Percentiles rank a stretch among this genome's conserved stretches.
These are phyloP conservation scores for Starmerella gropengiesseri DNA, from an alignment of 805 yeast genomes.

Conservation along the genomic window DNA sequence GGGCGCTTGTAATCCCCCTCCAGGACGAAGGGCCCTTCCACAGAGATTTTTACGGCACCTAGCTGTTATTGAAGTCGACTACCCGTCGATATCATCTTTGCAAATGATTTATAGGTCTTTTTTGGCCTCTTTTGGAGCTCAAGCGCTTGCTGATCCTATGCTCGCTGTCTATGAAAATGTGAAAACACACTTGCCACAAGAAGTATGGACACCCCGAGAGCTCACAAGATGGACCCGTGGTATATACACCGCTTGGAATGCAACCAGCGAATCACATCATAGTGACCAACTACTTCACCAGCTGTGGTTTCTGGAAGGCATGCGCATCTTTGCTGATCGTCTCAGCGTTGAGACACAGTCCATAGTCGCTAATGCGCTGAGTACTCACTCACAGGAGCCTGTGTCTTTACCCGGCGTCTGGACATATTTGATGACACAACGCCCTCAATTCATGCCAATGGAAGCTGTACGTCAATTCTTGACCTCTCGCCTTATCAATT, in stretches of 20 bases:
- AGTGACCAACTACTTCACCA: slow-evolving; percentile 35
- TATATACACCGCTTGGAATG: slow-evolving; percentile 38
- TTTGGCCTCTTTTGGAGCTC: slow-evolving; percentile 40
- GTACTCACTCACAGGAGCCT: neutral
- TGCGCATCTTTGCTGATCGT: slow-evolving; percentile 68
- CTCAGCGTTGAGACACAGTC: slow-evolving; percentile 27
- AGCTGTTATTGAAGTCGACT: slow-evolving; percentile 59
- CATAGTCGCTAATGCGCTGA: neutral
- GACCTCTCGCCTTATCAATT: slow-evolving; percentile 51
- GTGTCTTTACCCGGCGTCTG: slow-evolving; percentile 4
- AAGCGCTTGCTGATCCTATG: slow-evolving; percentile 52
- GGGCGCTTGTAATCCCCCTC: slow-evolving; percentile 92
- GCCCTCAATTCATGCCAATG: slow-evolving; percentile 20
- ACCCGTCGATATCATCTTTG: slow-evolving; percentile 58
- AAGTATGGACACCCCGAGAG: slow-evolving; percentile 81
- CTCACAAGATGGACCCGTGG: slow-evolving; percentile 80
- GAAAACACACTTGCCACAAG: slow-evolving; percentile 40
- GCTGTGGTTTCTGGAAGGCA: slow-evolving; percentile 72
- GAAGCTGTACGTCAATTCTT: slow-evolving; percentile 44
- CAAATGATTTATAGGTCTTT: slow-evolving; percentile 56
- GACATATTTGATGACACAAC: slow-evolving; percentile 12
- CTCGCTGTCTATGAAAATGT: slow-evolving; percentile 47
- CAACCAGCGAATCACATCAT: slow-evolving; percentile 8
- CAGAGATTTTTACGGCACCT: slow-evolving; percentile 57
- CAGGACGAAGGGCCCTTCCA: slow-evolving; percentile 50